Percentiles rank a stretch among this genome's conserved stretches.
These are phyloP conservation scores for Delitschia confertaspora DNA, from an alignment of 495 filamentous ascomycete genomes.

Conservation along the genomic window DNA sequence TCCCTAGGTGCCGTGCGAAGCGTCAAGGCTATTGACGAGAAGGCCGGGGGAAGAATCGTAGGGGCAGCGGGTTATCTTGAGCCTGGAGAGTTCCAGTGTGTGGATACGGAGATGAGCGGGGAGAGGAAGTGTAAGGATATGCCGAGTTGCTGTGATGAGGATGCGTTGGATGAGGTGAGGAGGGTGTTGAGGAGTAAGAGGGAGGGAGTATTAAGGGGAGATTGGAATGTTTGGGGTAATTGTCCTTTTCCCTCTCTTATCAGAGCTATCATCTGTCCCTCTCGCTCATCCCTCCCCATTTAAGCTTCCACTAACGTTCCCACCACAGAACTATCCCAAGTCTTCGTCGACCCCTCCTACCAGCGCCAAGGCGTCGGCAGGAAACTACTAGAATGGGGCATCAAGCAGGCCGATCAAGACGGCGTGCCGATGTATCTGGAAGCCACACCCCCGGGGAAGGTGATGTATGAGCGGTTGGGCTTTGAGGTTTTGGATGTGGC, in stretches of 20 bases:
- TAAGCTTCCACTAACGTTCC: conserved; percentile 7
- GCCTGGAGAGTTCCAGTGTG: conserved; percentile 6
- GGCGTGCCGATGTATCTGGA: conserved; percentile 45
- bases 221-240: conserved; percentile 11
- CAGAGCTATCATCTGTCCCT: background rate
- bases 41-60: conserved; percentile 31
- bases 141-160: background rate
- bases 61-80: conserved; percentile 5
- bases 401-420: conserved; percentile 42
- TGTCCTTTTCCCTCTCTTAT: background rate
- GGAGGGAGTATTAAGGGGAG: conserved; percentile 2
- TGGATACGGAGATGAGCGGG: background rate
- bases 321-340: conserved; percentile 14
- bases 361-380: conserved; percentile 46
- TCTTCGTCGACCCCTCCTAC: conserved; percentile 40
- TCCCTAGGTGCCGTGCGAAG: conserved; percentile 1
- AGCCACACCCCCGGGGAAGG: conserved; percentile 43
- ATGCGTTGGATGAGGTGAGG: background rate
- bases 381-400: conserved; percentile 43
- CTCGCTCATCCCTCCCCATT: background rate
- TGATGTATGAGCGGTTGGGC: conserved; percentile 48
- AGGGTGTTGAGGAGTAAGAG: background rate
- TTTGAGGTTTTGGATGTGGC: conserved; percentile 41
- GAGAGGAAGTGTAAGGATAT: conserved; percentile 1
- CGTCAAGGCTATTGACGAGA: conserved; percentile 14